phyloP scores from a whole-genome alignment of 2,329 filamentous ascomycete species.

The Diplodia scrobiculata region DNA sequence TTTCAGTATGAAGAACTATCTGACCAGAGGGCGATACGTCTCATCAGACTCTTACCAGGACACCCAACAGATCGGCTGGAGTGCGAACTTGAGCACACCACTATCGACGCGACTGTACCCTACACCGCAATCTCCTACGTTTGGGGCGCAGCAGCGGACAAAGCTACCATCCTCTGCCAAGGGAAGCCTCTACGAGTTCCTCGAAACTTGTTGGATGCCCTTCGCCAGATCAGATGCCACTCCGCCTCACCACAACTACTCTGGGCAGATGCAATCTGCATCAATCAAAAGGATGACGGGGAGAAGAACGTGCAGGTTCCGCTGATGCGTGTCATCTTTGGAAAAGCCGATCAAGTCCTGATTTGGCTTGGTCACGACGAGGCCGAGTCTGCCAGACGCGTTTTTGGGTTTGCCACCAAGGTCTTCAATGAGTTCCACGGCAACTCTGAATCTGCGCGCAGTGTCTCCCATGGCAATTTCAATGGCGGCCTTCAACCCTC shows the following conservation, averaged over 20 bases:
- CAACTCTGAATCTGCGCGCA: too few relatives aligned
- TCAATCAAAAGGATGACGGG: background rate
- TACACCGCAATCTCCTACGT: background rate
- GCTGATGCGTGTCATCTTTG: background rate
- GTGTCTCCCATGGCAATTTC: background rate
- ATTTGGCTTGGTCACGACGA: background rate
- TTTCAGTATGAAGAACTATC: too few relatives aligned
- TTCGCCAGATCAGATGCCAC: background rate
- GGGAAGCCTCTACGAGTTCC: background rate
- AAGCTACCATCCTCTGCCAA: background rate
- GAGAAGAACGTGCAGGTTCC: background rate
- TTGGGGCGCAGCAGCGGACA: background rate
- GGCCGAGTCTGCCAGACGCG: too few relatives aligned
- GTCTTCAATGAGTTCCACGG: too few relatives aligned
- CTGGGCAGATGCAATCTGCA: background rate
- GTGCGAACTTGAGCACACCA: too few relatives aligned
- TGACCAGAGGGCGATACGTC: too few relatives aligned
- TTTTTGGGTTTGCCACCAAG: background rate
- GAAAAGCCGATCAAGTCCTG: background rate
- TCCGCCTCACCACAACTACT: background rate
- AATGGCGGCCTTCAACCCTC: accelerated
- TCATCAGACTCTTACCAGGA: too few relatives aligned
- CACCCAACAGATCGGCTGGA: too few relatives aligned
- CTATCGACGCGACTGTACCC: background rate
- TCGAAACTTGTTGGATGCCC: background rate